Evolutionary conservation across 164 flowering plant species (phyloP).

Genomic region (Vitis labrusca): DNA sequence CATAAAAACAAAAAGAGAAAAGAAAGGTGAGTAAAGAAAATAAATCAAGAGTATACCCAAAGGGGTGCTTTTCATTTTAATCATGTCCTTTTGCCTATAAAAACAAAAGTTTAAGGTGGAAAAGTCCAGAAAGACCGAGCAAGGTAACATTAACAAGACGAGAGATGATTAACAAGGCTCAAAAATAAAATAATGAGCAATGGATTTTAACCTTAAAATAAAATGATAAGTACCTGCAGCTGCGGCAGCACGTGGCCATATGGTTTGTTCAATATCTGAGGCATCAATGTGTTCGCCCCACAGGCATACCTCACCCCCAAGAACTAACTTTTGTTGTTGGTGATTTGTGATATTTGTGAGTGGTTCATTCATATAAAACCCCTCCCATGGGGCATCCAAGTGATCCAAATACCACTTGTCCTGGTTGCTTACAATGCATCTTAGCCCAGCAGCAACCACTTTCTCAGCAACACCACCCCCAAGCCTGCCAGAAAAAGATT

Average conservation of each 20-base stretch:
- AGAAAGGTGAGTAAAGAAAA: not conserved
- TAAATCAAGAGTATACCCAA: not conserved
- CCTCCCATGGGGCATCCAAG: constrained; percentile 64
- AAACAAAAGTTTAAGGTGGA: no score
- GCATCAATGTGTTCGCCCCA: constrained; percentile 84
- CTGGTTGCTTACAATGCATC: constrained; percentile 90
- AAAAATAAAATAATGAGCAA: not conserved
- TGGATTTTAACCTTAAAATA: not conserved
- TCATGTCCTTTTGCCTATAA: no score
- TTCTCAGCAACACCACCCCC: constrained; percentile 66
- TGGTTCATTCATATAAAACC: constrained; percentile 72
- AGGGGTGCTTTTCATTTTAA: no score
- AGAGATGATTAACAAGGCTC: no score
- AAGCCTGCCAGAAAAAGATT: constrained; percentile 42
- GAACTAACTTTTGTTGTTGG: constrained; percentile 53
- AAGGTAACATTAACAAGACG: no score
- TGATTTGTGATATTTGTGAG: constrained; percentile 59
- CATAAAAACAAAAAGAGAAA: not conserved
- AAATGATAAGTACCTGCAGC: constrained; percentile 69
- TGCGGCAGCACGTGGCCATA: constrained; percentile 98
- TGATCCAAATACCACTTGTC: constrained; percentile 87
- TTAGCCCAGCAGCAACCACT: constrained; percentile 69
- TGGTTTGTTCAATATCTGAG: constrained; percentile 79
- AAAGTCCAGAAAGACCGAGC: no score
- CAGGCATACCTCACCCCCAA: constrained; percentile 91